phyloP scores from a whole-genome alignment of 768 basidiomycete species.

The Rhodotorula babjevae region DNA sequence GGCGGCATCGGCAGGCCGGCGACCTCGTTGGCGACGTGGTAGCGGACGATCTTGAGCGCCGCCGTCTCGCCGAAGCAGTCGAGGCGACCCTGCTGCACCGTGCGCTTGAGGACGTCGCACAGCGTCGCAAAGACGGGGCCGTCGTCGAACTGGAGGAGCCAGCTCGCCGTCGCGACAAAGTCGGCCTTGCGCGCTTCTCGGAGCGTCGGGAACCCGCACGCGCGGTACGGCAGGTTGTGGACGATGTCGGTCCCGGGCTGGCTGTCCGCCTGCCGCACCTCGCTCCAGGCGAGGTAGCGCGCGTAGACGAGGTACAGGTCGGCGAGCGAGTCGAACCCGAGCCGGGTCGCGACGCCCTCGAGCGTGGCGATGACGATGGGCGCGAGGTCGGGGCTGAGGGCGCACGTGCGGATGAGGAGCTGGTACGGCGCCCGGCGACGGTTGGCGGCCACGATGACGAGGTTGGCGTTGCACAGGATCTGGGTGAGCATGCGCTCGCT shows the following conservation, averaged over 20 bases:
- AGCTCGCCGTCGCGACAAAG: constrained; percentile 64
- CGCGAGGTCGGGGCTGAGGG: constrained; percentile 44
- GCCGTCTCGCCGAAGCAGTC: constrained; percentile 49
- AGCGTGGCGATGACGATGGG: constrained; percentile 56
- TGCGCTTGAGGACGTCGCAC: constrained; percentile 54
- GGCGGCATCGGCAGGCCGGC: neutral
- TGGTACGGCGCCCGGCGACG: constrained; percentile 78
- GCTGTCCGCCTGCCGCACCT: constrained; percentile 48
- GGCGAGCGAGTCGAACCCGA: constrained; percentile 62
- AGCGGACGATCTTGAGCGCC: constrained; percentile 8
- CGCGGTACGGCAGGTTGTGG: constrained; percentile 57
- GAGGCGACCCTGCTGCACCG: constrained; percentile 53
- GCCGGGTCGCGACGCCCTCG: constrained; percentile 58
- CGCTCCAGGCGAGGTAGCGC: constrained; percentile 61
- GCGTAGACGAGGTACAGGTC: constrained; percentile 73
- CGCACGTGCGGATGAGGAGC: constrained; percentile 70
- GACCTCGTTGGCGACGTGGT: neutral
- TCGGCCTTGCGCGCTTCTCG: constrained; percentile 64
- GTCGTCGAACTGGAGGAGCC: constrained; percentile 52
- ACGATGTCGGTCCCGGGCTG: constrained; percentile 46
- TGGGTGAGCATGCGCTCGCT: constrained; percentile 72
- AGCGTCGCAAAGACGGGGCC: constrained; percentile 58
- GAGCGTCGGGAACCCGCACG: constrained; percentile 70
- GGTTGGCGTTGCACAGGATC: constrained; percentile 65
- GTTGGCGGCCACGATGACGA: constrained; percentile 70